Evolutionary conservation across 148 eudicot genomes (phyloP), one percentile per base, ranked within the genome.

Genomic region (Chenopodium berlandieri): DNA sequence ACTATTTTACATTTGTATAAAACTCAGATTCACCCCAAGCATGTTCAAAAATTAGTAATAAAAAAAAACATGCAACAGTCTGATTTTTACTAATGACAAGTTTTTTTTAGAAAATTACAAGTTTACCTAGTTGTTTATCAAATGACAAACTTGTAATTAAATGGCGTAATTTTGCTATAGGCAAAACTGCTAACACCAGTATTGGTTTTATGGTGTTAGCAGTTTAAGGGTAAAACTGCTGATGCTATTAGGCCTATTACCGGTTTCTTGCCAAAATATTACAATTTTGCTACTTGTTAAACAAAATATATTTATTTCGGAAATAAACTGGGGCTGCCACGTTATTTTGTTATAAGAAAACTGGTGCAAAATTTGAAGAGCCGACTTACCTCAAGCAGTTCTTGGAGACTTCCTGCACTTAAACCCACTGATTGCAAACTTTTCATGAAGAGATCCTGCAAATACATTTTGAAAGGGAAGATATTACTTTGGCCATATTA

Each of bases 391-490:
- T 91, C 93, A 76, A 92, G 97, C 82, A 96, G 91, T 78, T 91
- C 91, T 76, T 91, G 94, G 71, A 92, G 92, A 88, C 82, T 92
- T 90, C 92, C 98, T 75, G 91, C 84, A 79, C 83, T 84, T 58
- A 91, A 64, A 73, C 95, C 97, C 86, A 90, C 97, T 46, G 92
- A 89, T 84, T 96, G 99, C 88, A 96, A 89, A 84, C 94, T 91
- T 84, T 92, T 97, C 81, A 96, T 89, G 83, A 96, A 96, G 75
- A 94, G 89, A 85, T 96, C 99, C 97, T 95, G 92, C 85, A 87
- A 74, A 54, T 68, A 78, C 69, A 79, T 25, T 75, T 65, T 25
- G 58, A 17, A 77, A 69, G 56, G 46, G 47, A 27, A 16, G 40
- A 78, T 22, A 72, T 70, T 34, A 75, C 27, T 73, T 71, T 10